Evolutionary conservation across 768 basidiomycete species (phyloP), one percentile per base, ranked within the genome.

Genomic region (Lentinus tigrinus): DNA sequence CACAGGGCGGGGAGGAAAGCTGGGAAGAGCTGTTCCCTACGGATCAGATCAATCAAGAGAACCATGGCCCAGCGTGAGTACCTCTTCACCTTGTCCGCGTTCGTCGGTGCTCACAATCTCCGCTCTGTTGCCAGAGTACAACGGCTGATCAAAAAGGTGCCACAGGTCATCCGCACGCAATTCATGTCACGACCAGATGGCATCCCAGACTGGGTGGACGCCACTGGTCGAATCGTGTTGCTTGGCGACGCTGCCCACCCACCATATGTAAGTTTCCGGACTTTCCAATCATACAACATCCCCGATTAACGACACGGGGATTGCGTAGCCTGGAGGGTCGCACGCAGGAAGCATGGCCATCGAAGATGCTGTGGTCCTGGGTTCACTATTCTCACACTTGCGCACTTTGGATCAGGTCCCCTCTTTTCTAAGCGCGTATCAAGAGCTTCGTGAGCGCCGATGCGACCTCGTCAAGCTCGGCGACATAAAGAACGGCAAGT

Each of bases 171-270:
- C 14, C 74, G 74, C 0, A 70, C 81, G 0, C 69, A 73, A 23
- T 69, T 75, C 13, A 72, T 77, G 58, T 54, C 57, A 19, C 65
- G 65, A 1, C 62, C 56, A 13, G 62, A 69, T 4, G 70, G 74
- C 11, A 65, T 81, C 23, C 81, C 84, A 27, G 76, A 72, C 48
- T 77, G 81, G 70, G 77, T 81, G 7, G 82, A 84, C 61, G 74
- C 77, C 11, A 67, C 69, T n/a, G 81, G 78, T 13, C 73, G 76
- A 48, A 69, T 81, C 24, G 76, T 81, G 14, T 68, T 86, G 17
- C 75, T 85, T n/a, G 86, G 85, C 48, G 83, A 85, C 55, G 84
- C 84, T 1, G 83, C 81, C 0, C 84, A 87, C 69, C 81, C 84
- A 13, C 68, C 82, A 38, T 71, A 81, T 66, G 85, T 81, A 63